Base-by-base conservation (phyloP, 768 basidiomycete genomes). In the Boletus sensibilis region DNA sequence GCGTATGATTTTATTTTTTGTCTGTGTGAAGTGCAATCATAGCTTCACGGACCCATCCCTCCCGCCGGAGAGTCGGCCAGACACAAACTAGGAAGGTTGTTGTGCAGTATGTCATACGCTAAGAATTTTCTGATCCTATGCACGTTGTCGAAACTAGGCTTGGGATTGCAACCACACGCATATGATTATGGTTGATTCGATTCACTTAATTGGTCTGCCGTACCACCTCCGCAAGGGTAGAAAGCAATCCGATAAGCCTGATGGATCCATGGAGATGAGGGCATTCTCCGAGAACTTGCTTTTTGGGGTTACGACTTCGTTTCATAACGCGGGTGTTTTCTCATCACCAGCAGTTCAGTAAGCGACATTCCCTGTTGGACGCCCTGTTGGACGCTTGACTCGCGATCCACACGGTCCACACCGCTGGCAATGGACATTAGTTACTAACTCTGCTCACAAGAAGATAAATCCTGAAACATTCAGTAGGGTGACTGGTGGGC, bases 1-100 rank as follows among this genome's bases (percentile, higher is more conserved):
- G 1, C 82, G 90, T 2, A 96, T 96, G 94, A 91, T 92, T 48
- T 79, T 94, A 2, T 95, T 94, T 76, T 95, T 86, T 68, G 92
- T 94, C 44, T 95, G 92, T 69, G 83, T 85, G 21, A 88, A 88
- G 64, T 93, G 91, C 70, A 86, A 87, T 61, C 77, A 88, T 61
- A 83, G 78, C 64, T 93, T 88, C 68, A 79, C 79, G 50, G 92
- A 94, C 71, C 86, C 90, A 21, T 79, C 77, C 23, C 65, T 90
- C 41, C 75, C 81, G 9, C 66, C 69, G 34, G 83, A 85, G 13
- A 79, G 53, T 52, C 64, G 62, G 52, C 64, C 70, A 42, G 75
- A 75, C 37, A 66, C 61, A 44, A 58, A 29, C 31, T 70, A 66
- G 56, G 7, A 52, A 50, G 52, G 47, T 51, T 31, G 57, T 38